A percentile compares a stretch with the other conserved stretches of the same genome.
phyloP scores from a whole-genome alignment of 176 grass and related monocot species.

The Areca catechu region DNA sequence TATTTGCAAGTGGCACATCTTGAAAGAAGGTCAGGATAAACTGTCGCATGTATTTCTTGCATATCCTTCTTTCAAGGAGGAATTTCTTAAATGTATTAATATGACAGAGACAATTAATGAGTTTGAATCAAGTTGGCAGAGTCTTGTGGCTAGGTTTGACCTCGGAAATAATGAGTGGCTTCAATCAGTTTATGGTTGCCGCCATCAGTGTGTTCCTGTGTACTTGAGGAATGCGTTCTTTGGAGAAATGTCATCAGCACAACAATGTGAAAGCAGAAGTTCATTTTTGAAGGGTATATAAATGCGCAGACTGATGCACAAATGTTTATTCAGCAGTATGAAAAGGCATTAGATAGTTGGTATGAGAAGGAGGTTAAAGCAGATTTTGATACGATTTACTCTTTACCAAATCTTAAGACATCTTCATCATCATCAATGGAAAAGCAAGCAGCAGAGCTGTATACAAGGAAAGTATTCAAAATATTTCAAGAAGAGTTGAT shows the following conservation, averaged over 20 bases:
- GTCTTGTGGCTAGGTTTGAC: conserved; percentile 29
- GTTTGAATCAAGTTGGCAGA: conserved; percentile 38
- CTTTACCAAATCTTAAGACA: conserved; percentile 28
- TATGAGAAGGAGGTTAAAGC: conserved; percentile 58
- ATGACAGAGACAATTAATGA: conserved; percentile 32
- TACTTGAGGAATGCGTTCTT: conserved; percentile 46
- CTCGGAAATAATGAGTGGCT: conserved; percentile 27
- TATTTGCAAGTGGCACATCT: conserved; percentile 39
- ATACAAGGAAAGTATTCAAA: conserved; percentile 42
- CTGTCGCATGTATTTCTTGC: conserved; percentile 25
- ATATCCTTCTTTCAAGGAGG: conserved; percentile 31
- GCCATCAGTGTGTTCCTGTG: conserved; percentile 36
- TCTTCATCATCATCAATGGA: conserved; percentile 30
- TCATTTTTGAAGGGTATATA: conserved; percentile 43
- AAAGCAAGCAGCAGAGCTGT: conserved; percentile 38
- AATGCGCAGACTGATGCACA: conserved; percentile 31
- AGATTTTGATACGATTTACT: conserved; percentile 58
- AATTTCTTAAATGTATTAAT: conserved; percentile 28
- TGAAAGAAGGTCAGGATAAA: conserved; percentile 25
- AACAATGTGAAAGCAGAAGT: conserved; percentile 40
- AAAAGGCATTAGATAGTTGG: conserved; percentile 47
- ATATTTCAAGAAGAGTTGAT: conserved; percentile 53
- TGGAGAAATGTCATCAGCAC: conserved; percentile 26
- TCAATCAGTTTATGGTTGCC: conserved; percentile 37
- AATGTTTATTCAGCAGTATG: conserved; percentile 53